These are phyloP conservation scores for Carex sylvatica DNA, from an alignment of 202 grass and related monocot genomes.

Conservation along the genomic window DNA sequence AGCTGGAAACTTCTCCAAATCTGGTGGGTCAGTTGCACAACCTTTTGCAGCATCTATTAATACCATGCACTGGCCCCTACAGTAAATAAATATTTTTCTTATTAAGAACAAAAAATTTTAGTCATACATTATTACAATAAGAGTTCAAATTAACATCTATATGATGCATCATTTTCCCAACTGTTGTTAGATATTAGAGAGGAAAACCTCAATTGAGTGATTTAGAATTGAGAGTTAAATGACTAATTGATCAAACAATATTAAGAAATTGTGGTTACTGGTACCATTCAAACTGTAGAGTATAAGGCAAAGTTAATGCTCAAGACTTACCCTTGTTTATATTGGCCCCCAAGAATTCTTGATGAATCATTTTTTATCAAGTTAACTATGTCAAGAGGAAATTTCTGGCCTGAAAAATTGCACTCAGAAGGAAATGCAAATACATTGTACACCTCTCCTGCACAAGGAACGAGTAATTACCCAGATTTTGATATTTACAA, in stretches of 20 bases:
- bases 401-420: constrained; percentile 89
- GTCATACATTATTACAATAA: background rate
- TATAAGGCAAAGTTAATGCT: background rate
- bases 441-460: constrained; percentile 59
- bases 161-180: background rate
- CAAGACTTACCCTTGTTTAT: constrained; percentile 41
- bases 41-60: constrained; percentile 99
- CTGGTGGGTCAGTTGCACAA: constrained; percentile 80
- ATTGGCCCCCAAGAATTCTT: constrained; percentile 34
- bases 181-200: background rate
- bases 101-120: background rate
- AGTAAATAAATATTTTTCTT: constrained; percentile 8
- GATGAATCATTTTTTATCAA: constrained; percentile 55
- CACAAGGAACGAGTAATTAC: constrained; percentile 16
- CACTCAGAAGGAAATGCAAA: constrained; percentile 99
- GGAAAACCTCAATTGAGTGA: background rate
- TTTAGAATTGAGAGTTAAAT: background rate
- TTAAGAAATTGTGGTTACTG: background rate
- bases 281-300: background rate
- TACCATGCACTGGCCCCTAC: constrained; percentile 73
- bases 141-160: background rate
- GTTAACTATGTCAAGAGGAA: constrained; percentile 68
- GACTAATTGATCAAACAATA: background rate
- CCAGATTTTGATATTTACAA: background rate
- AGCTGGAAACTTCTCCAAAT: constrained; percentile 63